phyloP scores from a whole-genome alignment of 2,329 filamentous ascomycete species.

The Beauveria australis region DNA sequence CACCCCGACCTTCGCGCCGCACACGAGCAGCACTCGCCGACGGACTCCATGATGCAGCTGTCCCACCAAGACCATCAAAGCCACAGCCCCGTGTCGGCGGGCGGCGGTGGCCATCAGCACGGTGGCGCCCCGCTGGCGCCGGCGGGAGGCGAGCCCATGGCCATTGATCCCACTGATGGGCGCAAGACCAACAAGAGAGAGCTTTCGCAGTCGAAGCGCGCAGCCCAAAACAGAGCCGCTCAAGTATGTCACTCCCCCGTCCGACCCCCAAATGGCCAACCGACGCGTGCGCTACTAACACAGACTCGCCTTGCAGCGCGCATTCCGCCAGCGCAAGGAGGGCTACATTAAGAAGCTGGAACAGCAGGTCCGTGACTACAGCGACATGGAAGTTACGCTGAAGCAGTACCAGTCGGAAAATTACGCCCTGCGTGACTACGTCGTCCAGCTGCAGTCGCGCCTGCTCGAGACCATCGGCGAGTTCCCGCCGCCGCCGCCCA shows the following conservation, averaged over 20 bases:
- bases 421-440: constrained; percentile 83
- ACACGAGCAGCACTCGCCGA: constrained; percentile 16
- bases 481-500: constrained; percentile 73
- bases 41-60: constrained; percentile 30
- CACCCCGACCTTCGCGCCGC: constrained; percentile 38
- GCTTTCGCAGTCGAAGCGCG: constrained; percentile 89
- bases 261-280: not conserved
- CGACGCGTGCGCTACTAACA: not conserved
- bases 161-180: constrained; percentile 15
- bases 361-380: constrained; percentile 78
- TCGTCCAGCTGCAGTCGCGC: constrained; percentile 80
- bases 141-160: constrained; percentile 12
- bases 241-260: constrained; percentile 58
- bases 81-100: constrained; percentile 23
- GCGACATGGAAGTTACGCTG: constrained; percentile 65
- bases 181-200: constrained; percentile 71
- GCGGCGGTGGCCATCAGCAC: constrained; percentile 12
- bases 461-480: constrained; percentile 78
- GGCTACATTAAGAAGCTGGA: constrained; percentile 97
- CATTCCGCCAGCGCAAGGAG: constrained; percentile 95
- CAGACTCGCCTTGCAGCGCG: constrained; percentile 52
- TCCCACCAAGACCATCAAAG: constrained; percentile 22
- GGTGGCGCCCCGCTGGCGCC: constrained; percentile 19
- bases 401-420: constrained; percentile 84
- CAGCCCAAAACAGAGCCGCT: constrained; percentile 91